Evolutionary conservation across 2,329 filamentous ascomycete species (phyloP).

Genomic region (Ascosphaera acerosa): DNA sequence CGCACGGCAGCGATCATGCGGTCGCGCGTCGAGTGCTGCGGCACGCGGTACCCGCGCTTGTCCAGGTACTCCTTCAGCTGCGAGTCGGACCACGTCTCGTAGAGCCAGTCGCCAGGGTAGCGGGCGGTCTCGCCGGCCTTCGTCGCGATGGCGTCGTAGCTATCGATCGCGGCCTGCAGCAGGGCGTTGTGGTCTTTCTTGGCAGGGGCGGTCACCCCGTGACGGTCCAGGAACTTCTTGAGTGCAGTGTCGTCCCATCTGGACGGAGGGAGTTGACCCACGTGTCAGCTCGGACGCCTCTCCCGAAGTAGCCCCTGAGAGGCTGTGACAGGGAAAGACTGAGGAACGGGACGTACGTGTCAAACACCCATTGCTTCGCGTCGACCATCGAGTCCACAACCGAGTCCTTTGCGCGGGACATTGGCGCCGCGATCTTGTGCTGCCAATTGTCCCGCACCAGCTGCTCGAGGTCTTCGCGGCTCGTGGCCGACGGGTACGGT

Average conservation of each 20-base stretch:
- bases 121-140: conserved; percentile 47
- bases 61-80: conserved; percentile 90
- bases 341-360: conserved; percentile 29
- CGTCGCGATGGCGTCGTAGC: conserved; percentile 55
- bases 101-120: conserved; percentile 95
- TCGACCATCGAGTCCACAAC: conserved; percentile 43
- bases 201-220: conserved; percentile 67
- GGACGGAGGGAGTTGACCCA: conserved; percentile 1
- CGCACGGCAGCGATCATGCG: conserved; percentile 72
- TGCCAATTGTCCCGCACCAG: conserved; percentile 86
- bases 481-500: conserved; percentile 67
- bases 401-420: conserved; percentile 61
- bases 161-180: conserved; percentile 50
- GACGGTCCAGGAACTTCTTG: conserved; percentile 74
- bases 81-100: conserved; percentile 72
- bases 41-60: conserved; percentile 57
- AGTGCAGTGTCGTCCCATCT: conserved; percentile 86
- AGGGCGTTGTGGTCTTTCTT: conserved; percentile 66
- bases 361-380: conserved; percentile 78
- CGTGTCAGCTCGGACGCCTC: too few species aligned
- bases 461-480: conserved; percentile 83
- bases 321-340: conserved; percentile 4
- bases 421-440: conserved; percentile 37
- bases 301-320: too few species aligned
- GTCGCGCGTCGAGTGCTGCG: conserved; percentile 64